These are phyloP conservation scores for Solanum peruvianum DNA, from an alignment of 257 asterid species.

Conservation along the genomic window DNA sequence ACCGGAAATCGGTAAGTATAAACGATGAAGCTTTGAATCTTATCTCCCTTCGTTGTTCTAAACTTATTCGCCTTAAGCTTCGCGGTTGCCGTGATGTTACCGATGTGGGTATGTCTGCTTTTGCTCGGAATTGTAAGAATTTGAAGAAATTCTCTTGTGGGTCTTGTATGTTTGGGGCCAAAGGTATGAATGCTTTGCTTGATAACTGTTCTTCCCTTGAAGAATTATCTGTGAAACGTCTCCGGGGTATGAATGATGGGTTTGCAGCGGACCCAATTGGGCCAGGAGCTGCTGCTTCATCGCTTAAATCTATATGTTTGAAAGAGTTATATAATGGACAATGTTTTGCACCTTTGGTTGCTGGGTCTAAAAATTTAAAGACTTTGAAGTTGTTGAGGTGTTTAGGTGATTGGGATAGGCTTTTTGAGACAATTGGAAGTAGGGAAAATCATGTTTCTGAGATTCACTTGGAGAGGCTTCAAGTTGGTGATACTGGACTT, in stretches of 20 bases:
- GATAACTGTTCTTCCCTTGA: conserved; percentile 51
- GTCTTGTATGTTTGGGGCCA: conserved; percentile 71
- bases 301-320: conserved; percentile 53
- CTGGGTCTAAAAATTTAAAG: conserved; percentile 48
- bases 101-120: conserved; percentile 50
- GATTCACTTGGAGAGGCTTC: conserved; percentile 75
- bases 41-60: conserved; percentile 40
- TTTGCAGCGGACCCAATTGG: conserved; percentile 49
- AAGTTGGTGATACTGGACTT: conserved; percentile 62
- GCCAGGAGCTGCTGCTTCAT: conserved; percentile 46
- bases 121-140: conserved; percentile 46
- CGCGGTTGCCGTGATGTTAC: conserved; percentile 72
- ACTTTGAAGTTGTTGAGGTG: conserved; percentile 64
- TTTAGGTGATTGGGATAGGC: conserved; percentile 74
- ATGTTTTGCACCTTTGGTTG: conserved; percentile 53
- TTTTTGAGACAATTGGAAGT: conserved; percentile 36
- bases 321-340: conserved; percentile 72
- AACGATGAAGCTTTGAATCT: conserved; percentile 44
- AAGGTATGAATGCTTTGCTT: conserved; percentile 74
- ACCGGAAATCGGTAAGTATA: conserved; percentile 50
- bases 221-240: conserved; percentile 66
- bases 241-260: conserved; percentile 54
- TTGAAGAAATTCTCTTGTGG: conserved; percentile 66
- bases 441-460: conserved; percentile 45
- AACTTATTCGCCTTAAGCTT: conserved; percentile 60